Conservation (phyloP, 768 basidiomycete species). For the Hydnomerulius pinastri region DNA sequence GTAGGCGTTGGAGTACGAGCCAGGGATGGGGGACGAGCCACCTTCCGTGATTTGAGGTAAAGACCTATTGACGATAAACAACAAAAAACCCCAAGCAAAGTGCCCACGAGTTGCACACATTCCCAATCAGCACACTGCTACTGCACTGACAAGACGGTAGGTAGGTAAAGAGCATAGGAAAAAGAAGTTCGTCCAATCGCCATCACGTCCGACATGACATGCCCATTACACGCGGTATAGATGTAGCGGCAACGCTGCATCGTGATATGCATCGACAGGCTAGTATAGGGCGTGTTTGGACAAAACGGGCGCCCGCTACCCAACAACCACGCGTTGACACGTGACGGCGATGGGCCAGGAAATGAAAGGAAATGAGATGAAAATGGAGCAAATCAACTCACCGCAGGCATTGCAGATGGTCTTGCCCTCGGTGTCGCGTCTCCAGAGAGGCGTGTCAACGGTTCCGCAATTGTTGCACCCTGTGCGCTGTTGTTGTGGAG, state of each 20-base stretch:
- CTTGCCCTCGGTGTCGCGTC: conserved; percentile 79
- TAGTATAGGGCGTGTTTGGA: conserved; percentile 26
- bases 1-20: conserved; percentile 41
- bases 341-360: conserved; percentile 37
- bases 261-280: conserved; percentile 36
- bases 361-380: conserved; percentile 37
- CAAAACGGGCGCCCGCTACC: conserved; percentile 34
- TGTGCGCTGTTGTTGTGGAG: conserved; percentile 41
- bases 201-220: conserved; percentile 34
- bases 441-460: conserved; percentile 81
- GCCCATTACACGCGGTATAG: conserved; percentile 35
- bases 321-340: conserved; percentile 39
- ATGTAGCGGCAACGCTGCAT: conserved; percentile 33
- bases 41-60: conserved; percentile 82
- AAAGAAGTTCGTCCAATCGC: conserved; percentile 36
- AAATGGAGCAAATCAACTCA: conserved; percentile 47
- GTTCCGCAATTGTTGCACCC: conserved; percentile 75
- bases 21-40: conserved; percentile 68
- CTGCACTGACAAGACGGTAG: conserved; percentile 36
- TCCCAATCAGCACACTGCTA: conserved; percentile 40
- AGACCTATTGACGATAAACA: conserved; percentile 57
- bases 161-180: conserved; percentile 33
- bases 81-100: conserved; percentile 34
- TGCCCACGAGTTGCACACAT: conserved; percentile 40
- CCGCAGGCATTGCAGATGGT: conserved; percentile 90